Conservation (phyloP, 202 grass and related monocot genomes). For the Setaria italica region DNA sequence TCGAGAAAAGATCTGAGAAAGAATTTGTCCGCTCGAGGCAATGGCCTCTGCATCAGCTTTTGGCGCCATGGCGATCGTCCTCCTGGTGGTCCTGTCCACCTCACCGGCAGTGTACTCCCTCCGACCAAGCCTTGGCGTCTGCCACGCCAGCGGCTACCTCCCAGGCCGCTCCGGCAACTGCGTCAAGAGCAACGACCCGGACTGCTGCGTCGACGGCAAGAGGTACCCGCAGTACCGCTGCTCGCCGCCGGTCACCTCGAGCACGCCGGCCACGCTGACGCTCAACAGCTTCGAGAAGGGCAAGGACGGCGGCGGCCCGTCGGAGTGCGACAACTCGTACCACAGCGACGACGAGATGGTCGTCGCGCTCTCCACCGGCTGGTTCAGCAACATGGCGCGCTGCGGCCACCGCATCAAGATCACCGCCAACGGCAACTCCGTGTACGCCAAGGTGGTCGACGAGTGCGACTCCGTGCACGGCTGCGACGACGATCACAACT, state of each 20-base stretch:
- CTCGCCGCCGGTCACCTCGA: not conserved
- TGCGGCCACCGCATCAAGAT: too few relatives aligned
- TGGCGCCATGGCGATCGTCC: not conserved
- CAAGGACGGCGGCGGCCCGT: too few relatives aligned
- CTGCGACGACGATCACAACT: too few relatives aligned
- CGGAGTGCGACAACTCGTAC: too few relatives aligned
- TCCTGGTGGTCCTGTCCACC: not conserved
- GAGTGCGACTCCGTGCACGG: too few relatives aligned
- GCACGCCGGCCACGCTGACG: not conserved
- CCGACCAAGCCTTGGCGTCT: not conserved
- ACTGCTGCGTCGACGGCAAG: not conserved
- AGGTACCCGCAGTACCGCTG: not conserved
- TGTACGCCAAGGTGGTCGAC: too few relatives aligned
- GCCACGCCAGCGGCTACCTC: not conserved
- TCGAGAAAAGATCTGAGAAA: not conserved
- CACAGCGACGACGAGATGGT: too few relatives aligned
- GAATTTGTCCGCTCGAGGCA: not conserved
- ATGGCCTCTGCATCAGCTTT: not conserved
- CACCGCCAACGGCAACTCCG: too few relatives aligned
- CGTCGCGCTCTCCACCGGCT: too few relatives aligned
- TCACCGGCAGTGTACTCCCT: not conserved
- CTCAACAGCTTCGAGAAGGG: too few relatives aligned
- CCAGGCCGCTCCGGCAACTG: not conserved
- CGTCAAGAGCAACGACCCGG: not conserved
- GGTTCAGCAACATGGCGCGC: too few relatives aligned